Evolutionary conservation across 2,329 filamentous ascomycete genomes (phyloP), one percentile per base, ranked within the genome.

Genomic region (Aspergillus sp.): DNA sequence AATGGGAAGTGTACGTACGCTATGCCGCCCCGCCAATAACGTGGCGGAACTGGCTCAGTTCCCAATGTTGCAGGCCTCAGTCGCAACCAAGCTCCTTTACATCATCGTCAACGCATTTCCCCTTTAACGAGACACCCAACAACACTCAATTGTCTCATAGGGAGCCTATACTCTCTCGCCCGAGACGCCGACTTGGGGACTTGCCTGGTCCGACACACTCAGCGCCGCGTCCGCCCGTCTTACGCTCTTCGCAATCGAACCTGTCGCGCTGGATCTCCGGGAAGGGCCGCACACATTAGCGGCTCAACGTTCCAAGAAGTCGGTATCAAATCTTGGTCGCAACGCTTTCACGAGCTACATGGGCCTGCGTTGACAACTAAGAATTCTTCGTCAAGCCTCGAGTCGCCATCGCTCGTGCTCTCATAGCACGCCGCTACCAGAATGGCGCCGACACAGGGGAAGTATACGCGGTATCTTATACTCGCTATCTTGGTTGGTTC

Each of bases 401-500:
- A 52, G 49, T 37, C 11, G 31, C 23, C 8, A 31, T 31, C 37
- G 12, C 96, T 37, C 71, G 93, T 96, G 84, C 72, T 89, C 82
- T 17, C 27, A 35, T 14, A 55, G 56, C 25, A 47, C 48, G n/a
- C 33, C 23, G 40, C 46, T 43, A 14, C 25, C 17, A 56, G n/a
- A 48, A 65, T 65, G 63, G 55, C 62, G 49, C 53, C 62, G n/a
- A 50, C 55, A 35, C 61, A 62, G 45, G 56, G 44, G 37, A 59
- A 46, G 52, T 64, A 62, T 49, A 25, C 59, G 19, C 58, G 63
- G 40, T 65, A 65, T 52, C 58, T 66, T 7, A 15, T 65, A 7
- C 58, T 64, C 19, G 62, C 63, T 17, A 49, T 50, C 45, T 39
- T 62, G 53, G 54, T 63, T 23, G n/a, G 51, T 55, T 45, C 15